These are phyloP conservation scores for Thalassiosira hispida DNA, from an alignment of 352 stramenopile species.

Conservation along the genomic window DNA sequence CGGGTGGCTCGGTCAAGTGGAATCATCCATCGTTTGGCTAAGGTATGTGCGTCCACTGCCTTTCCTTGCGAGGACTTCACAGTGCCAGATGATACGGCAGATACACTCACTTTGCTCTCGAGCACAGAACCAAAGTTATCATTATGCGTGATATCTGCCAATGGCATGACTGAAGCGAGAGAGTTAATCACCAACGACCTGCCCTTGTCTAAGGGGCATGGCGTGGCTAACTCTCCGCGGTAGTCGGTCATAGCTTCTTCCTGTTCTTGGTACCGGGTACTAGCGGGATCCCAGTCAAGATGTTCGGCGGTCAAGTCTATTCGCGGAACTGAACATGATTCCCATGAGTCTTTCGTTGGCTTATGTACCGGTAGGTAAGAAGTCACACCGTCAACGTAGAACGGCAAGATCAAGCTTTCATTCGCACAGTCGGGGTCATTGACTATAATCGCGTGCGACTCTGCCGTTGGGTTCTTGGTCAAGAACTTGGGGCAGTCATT, in stretches of 20 bases:
- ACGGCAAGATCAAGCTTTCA: background rate
- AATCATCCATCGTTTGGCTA: slow-evolving; percentile 44
- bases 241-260: slow-evolving; percentile 2
- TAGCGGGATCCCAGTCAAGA: background rate
- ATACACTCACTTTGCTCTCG: background rate
- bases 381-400: slow-evolving; percentile 2
- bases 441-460: too few species aligned
- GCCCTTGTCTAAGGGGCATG: background rate
- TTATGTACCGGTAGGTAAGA: background rate
- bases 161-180: background rate
- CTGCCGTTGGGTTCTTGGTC: too few species aligned
- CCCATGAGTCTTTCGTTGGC: background rate
- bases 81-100: background rate
- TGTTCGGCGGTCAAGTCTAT: background rate
- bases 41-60: background rate
- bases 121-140: background rate
- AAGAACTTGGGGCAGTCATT: too few species aligned
- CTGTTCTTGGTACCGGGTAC: background rate
- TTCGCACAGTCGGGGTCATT: too few species aligned
- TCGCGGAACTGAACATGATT: background rate
- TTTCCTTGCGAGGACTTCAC: background rate
- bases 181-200: slow-evolving; percentile 3
- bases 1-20: slow-evolving; percentile 32
- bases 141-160: background rate
- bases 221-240: background rate